These are phyloP conservation scores for Trametes sanguinea DNA, from an alignment of 768 basidiomycete genomes.

Conservation along the genomic window DNA sequence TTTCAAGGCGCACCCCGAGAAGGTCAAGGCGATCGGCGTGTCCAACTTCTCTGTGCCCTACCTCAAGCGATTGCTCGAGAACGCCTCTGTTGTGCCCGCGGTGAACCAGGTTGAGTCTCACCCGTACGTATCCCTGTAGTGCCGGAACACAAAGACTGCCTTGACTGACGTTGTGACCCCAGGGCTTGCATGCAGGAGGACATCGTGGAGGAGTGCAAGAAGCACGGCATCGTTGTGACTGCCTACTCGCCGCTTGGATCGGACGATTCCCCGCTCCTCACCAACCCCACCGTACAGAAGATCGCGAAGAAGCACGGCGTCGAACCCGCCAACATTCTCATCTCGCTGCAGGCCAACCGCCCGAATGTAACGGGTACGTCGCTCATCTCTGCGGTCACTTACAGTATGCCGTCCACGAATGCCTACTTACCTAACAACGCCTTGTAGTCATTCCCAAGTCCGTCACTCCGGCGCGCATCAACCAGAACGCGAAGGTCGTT, in stretches of 20 bases:
- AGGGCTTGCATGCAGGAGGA: conserved; percentile 69
- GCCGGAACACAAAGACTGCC: neutral
- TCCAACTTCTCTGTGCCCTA: conserved; percentile 72
- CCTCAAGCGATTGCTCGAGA: conserved; percentile 60
- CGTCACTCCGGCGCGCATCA: conserved; percentile 68
- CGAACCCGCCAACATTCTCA: conserved; percentile 62
- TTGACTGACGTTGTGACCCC: neutral
- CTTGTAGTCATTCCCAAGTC: conserved; percentile 70
- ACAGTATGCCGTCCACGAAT: too few species aligned
- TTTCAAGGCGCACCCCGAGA: conserved; percentile 63
- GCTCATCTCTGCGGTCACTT: neutral
- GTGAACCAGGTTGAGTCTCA: conserved; percentile 82
- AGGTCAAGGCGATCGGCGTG: conserved; percentile 80
- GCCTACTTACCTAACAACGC: conserved; percentile 18
- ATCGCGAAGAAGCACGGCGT: conserved; percentile 65
- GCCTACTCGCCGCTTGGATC: conserved; percentile 84
- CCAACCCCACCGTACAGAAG: conserved; percentile 57
- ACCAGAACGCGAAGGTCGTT: conserved; percentile 60
- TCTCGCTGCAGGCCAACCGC: conserved; percentile 74
- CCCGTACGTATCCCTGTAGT: conserved; percentile 46
- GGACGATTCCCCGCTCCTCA: conserved; percentile 64
- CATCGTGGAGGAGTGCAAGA: conserved; percentile 58
- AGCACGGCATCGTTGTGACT: conserved; percentile 68
- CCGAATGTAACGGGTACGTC: conserved; percentile 52
- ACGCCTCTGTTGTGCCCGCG: conserved; percentile 61